A percentile compares a stretch with the other conserved stretches of the same genome.
These are phyloP conservation scores for Lonicera japonica DNA, from an alignment of 129 eudicot genomes.

Conservation along the genomic window DNA sequence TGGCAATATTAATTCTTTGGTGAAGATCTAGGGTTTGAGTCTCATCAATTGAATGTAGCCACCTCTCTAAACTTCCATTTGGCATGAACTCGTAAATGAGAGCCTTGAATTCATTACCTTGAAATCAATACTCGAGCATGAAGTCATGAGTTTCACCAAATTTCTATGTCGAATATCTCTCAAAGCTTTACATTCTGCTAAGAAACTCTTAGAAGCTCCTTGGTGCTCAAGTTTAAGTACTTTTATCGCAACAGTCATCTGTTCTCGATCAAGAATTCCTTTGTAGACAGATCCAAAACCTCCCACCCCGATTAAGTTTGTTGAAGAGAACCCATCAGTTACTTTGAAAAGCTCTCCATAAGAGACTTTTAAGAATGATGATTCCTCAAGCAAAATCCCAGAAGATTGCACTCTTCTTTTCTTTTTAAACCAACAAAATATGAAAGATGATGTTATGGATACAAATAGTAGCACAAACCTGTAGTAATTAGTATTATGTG, in stretches of 20 bases:
- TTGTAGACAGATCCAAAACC: no score
- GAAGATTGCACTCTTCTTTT: not conserved
- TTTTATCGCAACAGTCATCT: constrained; percentile 5
- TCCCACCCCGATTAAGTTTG: no score
- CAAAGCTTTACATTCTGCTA: not conserved
- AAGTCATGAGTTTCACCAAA: not conserved
- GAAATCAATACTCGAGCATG: not conserved
- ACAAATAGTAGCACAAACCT: not conserved
- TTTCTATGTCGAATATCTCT: not conserved
- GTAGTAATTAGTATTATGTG: not conserved
- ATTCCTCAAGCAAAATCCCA: not conserved
- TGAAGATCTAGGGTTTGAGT: not conserved
- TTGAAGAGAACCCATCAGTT: constrained; percentile 7
- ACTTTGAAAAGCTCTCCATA: constrained; percentile 6
- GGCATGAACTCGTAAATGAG: not conserved
- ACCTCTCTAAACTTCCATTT: not conserved
- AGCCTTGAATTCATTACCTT: not conserved
- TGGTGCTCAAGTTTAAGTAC: not conserved
- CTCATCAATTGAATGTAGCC: not conserved
- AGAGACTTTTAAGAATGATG: not conserved
- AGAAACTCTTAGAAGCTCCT: constrained; percentile 5
- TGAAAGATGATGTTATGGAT: no score
- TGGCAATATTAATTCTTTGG: not conserved
- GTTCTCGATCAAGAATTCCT: not conserved
- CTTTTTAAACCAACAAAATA: not conserved